phyloP scores from a whole-genome alignment of 225 moss, liverwort and hornwort species.

The Neckera pumila region DNA sequence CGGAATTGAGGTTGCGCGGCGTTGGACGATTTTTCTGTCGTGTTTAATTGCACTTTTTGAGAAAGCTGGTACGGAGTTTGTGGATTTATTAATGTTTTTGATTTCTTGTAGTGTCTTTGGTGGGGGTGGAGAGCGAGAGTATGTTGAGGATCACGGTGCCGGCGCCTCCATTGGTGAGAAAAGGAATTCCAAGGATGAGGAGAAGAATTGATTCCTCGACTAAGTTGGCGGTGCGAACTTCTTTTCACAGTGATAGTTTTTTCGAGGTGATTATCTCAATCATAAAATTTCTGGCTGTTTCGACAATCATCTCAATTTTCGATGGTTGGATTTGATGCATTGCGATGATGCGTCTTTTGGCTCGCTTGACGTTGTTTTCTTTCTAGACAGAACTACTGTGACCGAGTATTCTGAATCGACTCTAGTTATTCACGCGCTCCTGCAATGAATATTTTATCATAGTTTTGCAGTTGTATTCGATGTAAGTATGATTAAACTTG shows the following conservation, averaged over 20 bases:
- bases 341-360: neutral
- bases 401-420: neutral
- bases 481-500: neutral
- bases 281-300: neutral
- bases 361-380: neutral
- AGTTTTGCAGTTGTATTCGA: neutral
- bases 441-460: neutral
- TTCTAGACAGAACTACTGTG: neutral
- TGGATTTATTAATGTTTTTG: neutral
- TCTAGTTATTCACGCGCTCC: neutral
- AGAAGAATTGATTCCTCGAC: neutral
- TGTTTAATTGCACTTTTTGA: neutral
- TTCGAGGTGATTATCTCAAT: neutral
- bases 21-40: neutral
- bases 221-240: neutral
- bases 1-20: neutral
- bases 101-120: neutral
- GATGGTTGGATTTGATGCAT: neutral
- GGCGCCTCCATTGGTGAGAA: neutral
- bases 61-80: neutral
- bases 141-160: constrained; percentile 3
- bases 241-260: neutral
- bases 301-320: neutral
- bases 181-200: neutral
- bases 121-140: constrained; percentile 25